A percentile compares a stretch with the other conserved stretches of the same genome.
Conservation (phyloP, 2,329 filamentous ascomycete species). For the Sporothrix brasiliensis region DNA sequence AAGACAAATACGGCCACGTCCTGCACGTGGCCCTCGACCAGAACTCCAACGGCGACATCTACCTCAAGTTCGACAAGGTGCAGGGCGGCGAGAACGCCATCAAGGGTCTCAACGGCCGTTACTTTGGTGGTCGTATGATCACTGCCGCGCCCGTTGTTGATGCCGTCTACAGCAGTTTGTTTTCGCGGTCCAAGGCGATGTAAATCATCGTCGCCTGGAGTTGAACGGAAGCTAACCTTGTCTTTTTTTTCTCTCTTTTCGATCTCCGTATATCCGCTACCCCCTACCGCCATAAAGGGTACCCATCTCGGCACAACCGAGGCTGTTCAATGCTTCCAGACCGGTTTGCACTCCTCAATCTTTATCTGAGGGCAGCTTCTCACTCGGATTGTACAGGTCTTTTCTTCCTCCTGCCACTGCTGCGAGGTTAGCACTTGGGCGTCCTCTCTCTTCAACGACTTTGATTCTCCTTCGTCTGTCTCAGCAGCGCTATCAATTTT, state of each 20-base stretch:
- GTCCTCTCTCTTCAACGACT: background rate
- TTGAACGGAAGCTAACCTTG: conserved; percentile 58
- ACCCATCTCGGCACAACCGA: background rate
- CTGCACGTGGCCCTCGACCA: conserved; percentile 95
- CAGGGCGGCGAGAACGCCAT: conserved; percentile 96
- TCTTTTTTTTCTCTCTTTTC: background rate
- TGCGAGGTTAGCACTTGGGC: background rate
- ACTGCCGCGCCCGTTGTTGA: conserved; percentile 95
- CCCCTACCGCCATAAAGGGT: background rate
- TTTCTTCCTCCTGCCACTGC: background rate
- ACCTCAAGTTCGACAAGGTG: conserved; percentile 96
- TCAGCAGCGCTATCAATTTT: background rate
- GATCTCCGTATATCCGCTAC: background rate
- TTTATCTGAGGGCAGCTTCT: conserved; percentile 25
- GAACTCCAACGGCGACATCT: conserved; percentile 93
- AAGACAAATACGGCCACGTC: conserved; percentile 93
- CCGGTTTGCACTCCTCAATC: conserved; percentile 22
- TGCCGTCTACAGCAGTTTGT: conserved; percentile 97
- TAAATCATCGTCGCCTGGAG: conserved; percentile 43
- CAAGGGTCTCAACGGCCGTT: conserved; percentile 94
- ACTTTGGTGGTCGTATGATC: conserved; percentile 91
- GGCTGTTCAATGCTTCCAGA: background rate
- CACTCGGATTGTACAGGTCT: conserved; percentile 30
- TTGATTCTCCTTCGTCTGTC: background rate
- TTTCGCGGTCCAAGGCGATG: conserved; percentile 81